These are phyloP conservation scores for Alternaria conjuncta DNA, from an alignment of 2,329 filamentous ascomycete species.

Conservation along the genomic window DNA sequence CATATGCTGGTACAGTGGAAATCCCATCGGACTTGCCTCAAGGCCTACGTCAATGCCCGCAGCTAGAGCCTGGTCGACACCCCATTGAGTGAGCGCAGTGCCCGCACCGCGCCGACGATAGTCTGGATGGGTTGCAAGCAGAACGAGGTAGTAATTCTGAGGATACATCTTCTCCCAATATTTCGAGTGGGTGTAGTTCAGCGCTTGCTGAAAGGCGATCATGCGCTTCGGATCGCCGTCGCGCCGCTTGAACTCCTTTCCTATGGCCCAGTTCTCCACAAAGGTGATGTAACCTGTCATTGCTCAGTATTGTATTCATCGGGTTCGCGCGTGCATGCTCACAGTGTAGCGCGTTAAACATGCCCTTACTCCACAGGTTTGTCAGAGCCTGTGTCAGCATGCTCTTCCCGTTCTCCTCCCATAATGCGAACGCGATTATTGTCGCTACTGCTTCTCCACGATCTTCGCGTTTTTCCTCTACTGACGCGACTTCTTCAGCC, in stretches of 20 bases:
- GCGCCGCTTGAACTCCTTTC: background rate
- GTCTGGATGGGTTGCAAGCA: background rate
- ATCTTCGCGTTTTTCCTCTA: background rate
- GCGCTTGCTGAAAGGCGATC: background rate
- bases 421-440: background rate
- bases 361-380: background rate
- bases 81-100: slow-evolving; percentile 1
- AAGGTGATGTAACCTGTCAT: background rate
- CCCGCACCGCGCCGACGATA: background rate
- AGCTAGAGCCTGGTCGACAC: background rate
- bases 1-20: background rate
- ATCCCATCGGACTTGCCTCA: background rate
- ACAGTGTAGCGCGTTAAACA: background rate
- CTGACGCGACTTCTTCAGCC: background rate
- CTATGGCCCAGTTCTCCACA: background rate
- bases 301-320: background rate
- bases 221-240: background rate
- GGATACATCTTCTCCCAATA: background rate
- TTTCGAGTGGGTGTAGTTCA: background rate
- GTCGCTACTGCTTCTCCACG: background rate
- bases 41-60: background rate
- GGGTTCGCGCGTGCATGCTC: background rate
- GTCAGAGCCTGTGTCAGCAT: background rate
- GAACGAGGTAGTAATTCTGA: background rate
- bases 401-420: background rate